Evolutionary conservation across 495 filamentous ascomycete genomes (phyloP).

Genomic region (Lasiosphaeris hirsuta): DNA sequence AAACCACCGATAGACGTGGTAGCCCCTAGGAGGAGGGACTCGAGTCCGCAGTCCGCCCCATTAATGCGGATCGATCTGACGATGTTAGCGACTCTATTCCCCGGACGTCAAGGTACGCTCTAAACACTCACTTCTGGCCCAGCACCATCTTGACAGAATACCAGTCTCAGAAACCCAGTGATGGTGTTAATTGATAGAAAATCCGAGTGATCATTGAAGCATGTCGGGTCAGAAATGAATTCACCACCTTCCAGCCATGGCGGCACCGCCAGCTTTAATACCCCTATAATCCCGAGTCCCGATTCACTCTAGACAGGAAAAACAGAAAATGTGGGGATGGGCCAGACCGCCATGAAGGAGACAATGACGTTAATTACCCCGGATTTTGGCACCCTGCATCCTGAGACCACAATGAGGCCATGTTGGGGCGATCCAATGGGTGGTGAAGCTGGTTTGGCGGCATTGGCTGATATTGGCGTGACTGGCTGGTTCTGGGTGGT

Average conservation of each 20-base stretch:
- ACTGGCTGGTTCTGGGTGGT: not conserved
- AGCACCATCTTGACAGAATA: not conserved
- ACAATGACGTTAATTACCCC: conserved; percentile 2
- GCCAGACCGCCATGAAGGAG: not conserved
- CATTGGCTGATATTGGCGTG: not conserved
- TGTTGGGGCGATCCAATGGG: not conserved
- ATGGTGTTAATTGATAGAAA: not conserved
- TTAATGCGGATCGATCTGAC: conserved; percentile 33
- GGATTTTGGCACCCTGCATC: not conserved
- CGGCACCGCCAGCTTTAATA: not conserved
- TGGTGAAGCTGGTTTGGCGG: not conserved
- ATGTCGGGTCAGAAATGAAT: not conserved
- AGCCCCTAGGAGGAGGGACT: conserved; percentile 34
- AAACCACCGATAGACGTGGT: conserved; percentile 66
- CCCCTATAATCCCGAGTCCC: not conserved
- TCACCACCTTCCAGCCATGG: not conserved
- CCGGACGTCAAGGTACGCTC: not conserved
- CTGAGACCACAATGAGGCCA: not conserved
- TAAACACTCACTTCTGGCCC: not conserved
- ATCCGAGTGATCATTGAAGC: no score
- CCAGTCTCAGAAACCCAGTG: not conserved
- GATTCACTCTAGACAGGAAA: not conserved
- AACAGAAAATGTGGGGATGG: not conserved
- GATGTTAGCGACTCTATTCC: not conserved
- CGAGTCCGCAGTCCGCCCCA: conserved; percentile 34